Evolutionary conservation across 2,329 filamentous ascomycete genomes (phyloP).

Genomic region (Colletotrichum zoysiae): DNA sequence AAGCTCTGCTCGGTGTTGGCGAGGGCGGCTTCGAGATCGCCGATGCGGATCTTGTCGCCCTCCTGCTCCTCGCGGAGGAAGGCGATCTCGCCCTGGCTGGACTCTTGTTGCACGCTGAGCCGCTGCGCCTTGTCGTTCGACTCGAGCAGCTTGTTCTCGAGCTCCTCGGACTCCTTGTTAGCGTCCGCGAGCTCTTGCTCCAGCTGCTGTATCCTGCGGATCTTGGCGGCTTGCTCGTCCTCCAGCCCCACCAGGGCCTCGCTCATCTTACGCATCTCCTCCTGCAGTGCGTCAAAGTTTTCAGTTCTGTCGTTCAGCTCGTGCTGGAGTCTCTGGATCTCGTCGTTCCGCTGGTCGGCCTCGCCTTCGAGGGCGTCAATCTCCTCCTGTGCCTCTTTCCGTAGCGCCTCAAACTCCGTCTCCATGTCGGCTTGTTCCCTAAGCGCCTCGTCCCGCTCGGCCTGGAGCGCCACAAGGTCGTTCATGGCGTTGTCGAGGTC

Average conservation of each 20-base stretch:
- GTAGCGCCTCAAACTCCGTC: slow-evolving; percentile 70
- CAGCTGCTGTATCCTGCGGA: slow-evolving; percentile 83
- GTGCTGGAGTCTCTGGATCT: slow-evolving; percentile 76
- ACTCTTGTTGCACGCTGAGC: slow-evolving; percentile 91
- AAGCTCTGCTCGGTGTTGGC: slow-evolving; percentile 83
- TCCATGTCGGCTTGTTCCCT: slow-evolving; percentile 72
- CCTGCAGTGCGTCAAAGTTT: slow-evolving; percentile 90
- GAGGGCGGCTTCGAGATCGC: slow-evolving; percentile 87
- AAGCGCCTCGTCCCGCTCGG: slow-evolving; percentile 88
- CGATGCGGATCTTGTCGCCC: slow-evolving; percentile 96
- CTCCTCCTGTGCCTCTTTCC: slow-evolving; percentile 74
- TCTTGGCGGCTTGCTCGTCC: slow-evolving; percentile 86
- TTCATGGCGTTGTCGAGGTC: slow-evolving; percentile 84
- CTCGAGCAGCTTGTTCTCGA: slow-evolving; percentile 87
- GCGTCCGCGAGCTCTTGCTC: slow-evolving; percentile 86
- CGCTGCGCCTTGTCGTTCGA: slow-evolving; percentile 89
- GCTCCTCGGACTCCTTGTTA: slow-evolving; percentile 86
- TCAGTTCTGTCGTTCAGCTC: slow-evolving; percentile 84
- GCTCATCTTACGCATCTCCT: slow-evolving; percentile 92
- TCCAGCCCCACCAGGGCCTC: slow-evolving; percentile 89
- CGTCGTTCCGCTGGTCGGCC: slow-evolving; percentile 77
- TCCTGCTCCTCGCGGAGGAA: slow-evolving; percentile 98
- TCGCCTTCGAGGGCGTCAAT: slow-evolving; percentile 78
- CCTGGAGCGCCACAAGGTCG: slow-evolving; percentile 82
- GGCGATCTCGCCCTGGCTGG: slow-evolving; percentile 90